A percentile compares a stretch with the other conserved stretches of the same genome.
These are phyloP conservation scores for Powellomyces hirtus DNA, from an alignment of 192 early-diverging fungal species.

Conservation along the genomic window DNA sequence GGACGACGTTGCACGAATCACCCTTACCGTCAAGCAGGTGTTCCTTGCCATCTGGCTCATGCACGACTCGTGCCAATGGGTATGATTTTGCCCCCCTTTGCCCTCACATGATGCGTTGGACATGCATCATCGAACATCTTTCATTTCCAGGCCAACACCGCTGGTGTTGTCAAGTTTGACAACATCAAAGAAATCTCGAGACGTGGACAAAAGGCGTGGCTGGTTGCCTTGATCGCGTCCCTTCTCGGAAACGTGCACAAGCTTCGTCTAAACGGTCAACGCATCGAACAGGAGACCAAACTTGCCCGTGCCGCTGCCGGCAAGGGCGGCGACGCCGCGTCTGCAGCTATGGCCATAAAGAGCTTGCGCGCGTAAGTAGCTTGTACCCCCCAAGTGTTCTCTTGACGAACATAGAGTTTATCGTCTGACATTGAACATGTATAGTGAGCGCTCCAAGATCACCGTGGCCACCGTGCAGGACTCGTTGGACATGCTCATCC, in stretches of 20 bases:
- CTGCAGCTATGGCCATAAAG: conserved; percentile 27
- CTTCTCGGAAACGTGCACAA: conserved; percentile 65
- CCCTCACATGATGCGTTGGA: background rate
- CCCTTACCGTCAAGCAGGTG: conserved; percentile 55
- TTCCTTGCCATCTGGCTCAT: conserved; percentile 62
- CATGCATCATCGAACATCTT: background rate
- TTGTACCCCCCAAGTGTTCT: too few species aligned
- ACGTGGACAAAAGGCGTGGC: conserved; percentile 65
- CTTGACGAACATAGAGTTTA: too few species aligned
- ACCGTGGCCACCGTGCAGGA: conserved; percentile 60
- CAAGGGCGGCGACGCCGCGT: conserved; percentile 30
- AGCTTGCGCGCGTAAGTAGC: conserved; percentile 7
- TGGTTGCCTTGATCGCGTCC: conserved; percentile 61
- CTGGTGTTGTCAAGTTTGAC: conserved; percentile 60
- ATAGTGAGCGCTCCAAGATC: conserved; percentile 54
- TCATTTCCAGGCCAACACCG: conserved; percentile 47
- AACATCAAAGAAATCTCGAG: conserved; percentile 63
- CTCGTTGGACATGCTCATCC: conserved; percentile 67
- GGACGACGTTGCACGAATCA: conserved; percentile 59
- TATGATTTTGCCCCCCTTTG: conserved; percentile 31
- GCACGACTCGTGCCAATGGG: conserved; percentile 64
- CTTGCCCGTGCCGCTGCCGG: background rate
- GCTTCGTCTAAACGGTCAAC: conserved; percentile 52
- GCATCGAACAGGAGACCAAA: conserved; percentile 38
- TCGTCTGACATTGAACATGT: too few species aligned